Evolutionary conservation across 2,329 filamentous ascomycete genomes (phyloP), one percentile per base, ranked within the genome.

Genomic region (Zasmidium citrigriseum): DNA sequence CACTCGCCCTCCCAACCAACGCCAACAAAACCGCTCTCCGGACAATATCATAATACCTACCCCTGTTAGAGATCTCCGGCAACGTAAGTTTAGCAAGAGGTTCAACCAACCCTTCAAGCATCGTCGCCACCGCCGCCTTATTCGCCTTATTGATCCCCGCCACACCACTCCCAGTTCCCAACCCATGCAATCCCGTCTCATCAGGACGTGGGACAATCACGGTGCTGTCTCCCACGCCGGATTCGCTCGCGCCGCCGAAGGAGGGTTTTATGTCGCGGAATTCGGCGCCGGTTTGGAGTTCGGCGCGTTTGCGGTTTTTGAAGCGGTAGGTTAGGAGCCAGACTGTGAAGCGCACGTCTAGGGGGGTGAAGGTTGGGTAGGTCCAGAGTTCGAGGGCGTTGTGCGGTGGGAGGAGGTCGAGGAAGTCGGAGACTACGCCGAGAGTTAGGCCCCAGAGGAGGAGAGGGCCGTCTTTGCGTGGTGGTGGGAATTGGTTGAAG

Each of bases 401-500:
- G 62, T 83, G 77, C 1, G 86, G 85, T n/a, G 86, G 86, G 3
- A 89, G 73, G 67, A 88, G 80, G 62, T 89, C 86, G 22, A 89
- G 77, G 62, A 89, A 86, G 71, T 90, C 87, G 16, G 84, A 84
- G 41, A 89, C 73, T 27, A 90, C 83, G 4, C 86, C 87, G 1
- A 89, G 76, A 0, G 87, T 89, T 29, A 90, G 71, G 0, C 87
- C 87, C 87, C 87, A 90, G 1, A 89, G 81, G 11, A 89, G 72
- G 1, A 89, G 75, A 1, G 85, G 83, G 23, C 62, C 70, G 64
- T 64, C 72, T 70, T 62, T 76, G 66, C 63, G 54, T 61, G 73
- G 67, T 68, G 73, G 51, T 1, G 65, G 64, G n/a, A 58, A 68
- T 44, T 68, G 68, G 25, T 67, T 64, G 54, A 71, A 68, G 51